Base-by-base conservation (phyloP, 2,329 filamentous ascomycete genomes). In the Pseudocercospora vitis region DNA sequence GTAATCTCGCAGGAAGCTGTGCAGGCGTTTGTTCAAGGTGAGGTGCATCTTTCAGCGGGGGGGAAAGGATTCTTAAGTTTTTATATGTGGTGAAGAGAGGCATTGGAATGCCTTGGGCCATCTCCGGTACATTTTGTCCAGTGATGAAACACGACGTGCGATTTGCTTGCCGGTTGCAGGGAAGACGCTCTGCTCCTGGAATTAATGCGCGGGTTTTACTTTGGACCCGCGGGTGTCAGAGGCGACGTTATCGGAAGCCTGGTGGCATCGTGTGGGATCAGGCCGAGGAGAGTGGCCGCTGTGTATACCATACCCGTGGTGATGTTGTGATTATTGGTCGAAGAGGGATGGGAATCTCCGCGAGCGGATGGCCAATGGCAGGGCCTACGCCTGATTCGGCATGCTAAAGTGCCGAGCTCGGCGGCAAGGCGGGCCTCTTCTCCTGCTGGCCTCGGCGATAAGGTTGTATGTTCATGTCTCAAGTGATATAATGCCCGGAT, bases 141-240 rank as follows among this genome's bases (percentile, higher is more conserved):
- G 24, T 14, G 37, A 42, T 42, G 37, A 42, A 42, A 42, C 37
- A 42, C 18, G 19, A 24, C 37, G 9, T 26, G 21, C 37, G 37
- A 42, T 42, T 42, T 42, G 37, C 19, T 26, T 26, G 37, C 37
- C 37, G 6, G 21, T 12, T 14, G 16, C 37, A 42, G 37, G 19
- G 37, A 26, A 42, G 19, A n/a, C 24, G 37, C 21, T 42, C 21
- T 23, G 37, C 18, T 21, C 12, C 18, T 42, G 37, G 19, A 42
- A 42, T 42, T 42, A 26, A 42, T 12, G 37, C 37, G n/a, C 37
- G 37, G 37, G 12, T n/a, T 42, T 42, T 23, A 42, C 21, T 24
- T 42, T 18, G 37, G 12, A 12, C n/a, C n/a, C n/a, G n/a, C n/a
- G 37, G 9, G 4, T 4, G 3, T 18, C n/a, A 7, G 9, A 9